phyloP scores from a whole-genome alignment of 2,329 filamentous ascomycete species.

The Alternaria novae-zelandiae region DNA sequence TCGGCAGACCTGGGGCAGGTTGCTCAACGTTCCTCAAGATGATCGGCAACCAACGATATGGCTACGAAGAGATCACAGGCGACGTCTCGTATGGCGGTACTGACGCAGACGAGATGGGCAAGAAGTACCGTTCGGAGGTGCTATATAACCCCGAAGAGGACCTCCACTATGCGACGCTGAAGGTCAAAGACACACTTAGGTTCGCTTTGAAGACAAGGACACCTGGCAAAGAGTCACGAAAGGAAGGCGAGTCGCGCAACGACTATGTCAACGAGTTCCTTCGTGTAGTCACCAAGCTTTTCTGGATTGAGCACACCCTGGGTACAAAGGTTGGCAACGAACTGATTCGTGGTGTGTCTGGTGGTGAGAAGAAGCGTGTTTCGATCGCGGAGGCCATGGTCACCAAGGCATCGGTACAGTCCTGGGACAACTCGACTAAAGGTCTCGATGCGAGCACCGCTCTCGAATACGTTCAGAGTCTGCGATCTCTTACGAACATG shows the following conservation, averaged over 20 bases:
- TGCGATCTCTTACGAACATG: constrained; percentile 70
- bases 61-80: constrained; percentile 65
- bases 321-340: constrained; percentile 79
- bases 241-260: constrained; percentile 66
- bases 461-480: constrained; percentile 72
- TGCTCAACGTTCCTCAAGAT: constrained; percentile 76
- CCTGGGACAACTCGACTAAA: constrained; percentile 68
- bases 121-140: constrained; percentile 68
- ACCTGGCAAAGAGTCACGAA: constrained; percentile 65
- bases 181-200: constrained; percentile 73
- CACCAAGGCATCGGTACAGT: constrained; percentile 47
- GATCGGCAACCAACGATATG: constrained; percentile 68
- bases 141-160: constrained; percentile 82
- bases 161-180: constrained; percentile 78
- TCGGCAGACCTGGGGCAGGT: constrained; percentile 69
- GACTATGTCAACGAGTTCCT: constrained; percentile 69
- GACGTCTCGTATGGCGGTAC: constrained; percentile 63
- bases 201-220: constrained; percentile 75
- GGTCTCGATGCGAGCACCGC: constrained; percentile 78
- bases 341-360: constrained; percentile 68
- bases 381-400: constrained; percentile 59
- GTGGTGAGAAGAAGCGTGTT: constrained; percentile 58
- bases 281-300: constrained; percentile 72
- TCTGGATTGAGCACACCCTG: constrained; percentile 74
- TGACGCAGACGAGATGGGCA: constrained; percentile 57